Conservation (phyloP, 2,329 filamentous ascomycete species). For the Davidsoniella eucalypti region DNA sequence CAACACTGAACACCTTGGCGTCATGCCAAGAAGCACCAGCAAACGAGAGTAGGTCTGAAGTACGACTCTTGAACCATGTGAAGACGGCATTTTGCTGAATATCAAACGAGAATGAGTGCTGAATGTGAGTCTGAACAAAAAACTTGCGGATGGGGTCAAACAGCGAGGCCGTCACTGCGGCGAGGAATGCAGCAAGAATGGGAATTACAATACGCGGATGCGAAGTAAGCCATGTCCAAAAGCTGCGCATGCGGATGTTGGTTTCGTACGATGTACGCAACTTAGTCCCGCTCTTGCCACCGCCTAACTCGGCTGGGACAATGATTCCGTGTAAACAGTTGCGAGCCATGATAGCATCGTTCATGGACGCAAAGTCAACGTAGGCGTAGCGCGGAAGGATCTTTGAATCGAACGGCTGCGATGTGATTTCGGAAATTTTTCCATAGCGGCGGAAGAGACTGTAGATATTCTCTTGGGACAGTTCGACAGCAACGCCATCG, state of each 20-base stretch:
- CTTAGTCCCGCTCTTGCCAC: slow-evolving; percentile 58
- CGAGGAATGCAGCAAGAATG: slow-evolving; percentile 60
- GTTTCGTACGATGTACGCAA: slow-evolving; percentile 74
- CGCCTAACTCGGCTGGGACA: slow-evolving; percentile 51
- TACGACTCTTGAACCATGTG: slow-evolving; percentile 65
- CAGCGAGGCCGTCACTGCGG: slow-evolving; percentile 67
- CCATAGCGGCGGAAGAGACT: slow-evolving; percentile 79
- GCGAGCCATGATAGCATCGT: slow-evolving; percentile 71
- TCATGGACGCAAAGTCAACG: slow-evolving; percentile 56
- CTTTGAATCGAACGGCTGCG: slow-evolving; percentile 76
- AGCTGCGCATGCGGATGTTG: slow-evolving; percentile 57
- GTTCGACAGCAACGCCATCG: slow-evolving; percentile 39
- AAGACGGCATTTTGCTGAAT: slow-evolving; percentile 58
- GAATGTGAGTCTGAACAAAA: slow-evolving; percentile 79
- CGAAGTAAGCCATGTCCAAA: slow-evolving; percentile 72
- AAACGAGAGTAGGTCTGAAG: slow-evolving; percentile 48
- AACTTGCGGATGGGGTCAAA: slow-evolving; percentile 93
- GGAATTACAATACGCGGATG: slow-evolving; percentile 86
- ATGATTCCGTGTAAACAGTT: slow-evolving; percentile 83
- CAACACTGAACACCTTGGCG: slow-evolving; percentile 54
- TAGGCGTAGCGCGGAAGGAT: slow-evolving; percentile 63
- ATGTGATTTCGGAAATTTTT: slow-evolving; percentile 70
- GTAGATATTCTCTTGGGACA: slow-evolving; percentile 78
- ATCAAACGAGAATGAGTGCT: slow-evolving; percentile 45
- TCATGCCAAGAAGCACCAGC: slow-evolving; percentile 36